phyloP scores from a whole-genome alignment of 1,284 basidiomycete species.

The Phenoliferia sp. region DNA sequence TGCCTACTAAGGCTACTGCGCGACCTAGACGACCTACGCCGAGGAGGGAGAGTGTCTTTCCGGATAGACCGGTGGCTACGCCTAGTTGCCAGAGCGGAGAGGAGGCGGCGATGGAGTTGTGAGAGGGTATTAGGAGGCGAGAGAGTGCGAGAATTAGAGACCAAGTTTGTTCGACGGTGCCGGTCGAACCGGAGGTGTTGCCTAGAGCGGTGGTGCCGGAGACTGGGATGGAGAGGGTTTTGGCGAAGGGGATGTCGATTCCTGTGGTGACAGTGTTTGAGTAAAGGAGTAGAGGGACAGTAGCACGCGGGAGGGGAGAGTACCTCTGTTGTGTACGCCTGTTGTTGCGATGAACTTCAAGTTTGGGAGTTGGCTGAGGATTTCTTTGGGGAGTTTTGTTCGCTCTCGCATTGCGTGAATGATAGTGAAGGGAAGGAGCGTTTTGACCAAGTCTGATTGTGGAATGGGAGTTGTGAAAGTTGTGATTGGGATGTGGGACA shows the following conservation, averaged over 20 bases:
- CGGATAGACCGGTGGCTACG: slow-evolving; percentile 53
- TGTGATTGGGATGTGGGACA: slow-evolving; percentile 40
- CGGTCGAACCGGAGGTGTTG: slow-evolving; percentile 43
- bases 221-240: slow-evolving; percentile 53
- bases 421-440: slow-evolving; percentile 54
- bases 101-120: slow-evolving; percentile 45
- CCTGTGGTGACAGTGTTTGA: slow-evolving; percentile 30
- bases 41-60: slow-evolving; percentile 56
- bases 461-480: slow-evolving; percentile 50
- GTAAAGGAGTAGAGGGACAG: slow-evolving; percentile 37
- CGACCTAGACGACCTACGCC: slow-evolving; percentile 57
- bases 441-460: slow-evolving; percentile 50
- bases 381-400: slow-evolving; percentile 52
- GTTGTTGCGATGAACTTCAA: slow-evolving; percentile 59
- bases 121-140: slow-evolving; percentile 49
- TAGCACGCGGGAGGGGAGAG: background rate
- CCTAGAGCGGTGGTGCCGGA: slow-evolving; percentile 50
- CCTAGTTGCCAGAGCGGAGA: slow-evolving; percentile 52
- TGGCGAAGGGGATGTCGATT: slow-evolving; percentile 44
- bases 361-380: slow-evolving; percentile 56
- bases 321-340: slow-evolving; percentile 47
- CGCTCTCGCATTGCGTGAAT: slow-evolving; percentile 65
- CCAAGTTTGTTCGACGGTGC: slow-evolving; percentile 60
- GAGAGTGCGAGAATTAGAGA: slow-evolving; percentile 58
- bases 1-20: slow-evolving; percentile 50